Conservation (phyloP, 768 basidiomycete species). For the Lentinula raphanica region DNA sequence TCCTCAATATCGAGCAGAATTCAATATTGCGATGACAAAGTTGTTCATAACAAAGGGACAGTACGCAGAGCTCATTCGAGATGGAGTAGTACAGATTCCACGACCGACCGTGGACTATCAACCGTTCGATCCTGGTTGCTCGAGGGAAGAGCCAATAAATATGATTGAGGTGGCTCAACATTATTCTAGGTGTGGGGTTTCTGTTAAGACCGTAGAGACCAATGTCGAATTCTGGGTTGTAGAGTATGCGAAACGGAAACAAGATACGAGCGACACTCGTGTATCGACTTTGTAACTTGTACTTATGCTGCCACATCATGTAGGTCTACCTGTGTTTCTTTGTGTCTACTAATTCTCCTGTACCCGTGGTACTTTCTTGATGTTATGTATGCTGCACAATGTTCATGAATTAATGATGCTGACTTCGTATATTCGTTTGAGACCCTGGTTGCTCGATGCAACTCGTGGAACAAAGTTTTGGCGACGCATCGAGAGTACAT, state of each 20-base stretch:
- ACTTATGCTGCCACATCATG: no score
- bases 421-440: no score
- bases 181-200: background rate
- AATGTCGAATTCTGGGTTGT: background rate
- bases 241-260: conserved; percentile 1
- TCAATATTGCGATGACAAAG: background rate
- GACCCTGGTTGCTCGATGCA: no score
- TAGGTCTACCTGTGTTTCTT: no score
- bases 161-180: background rate
- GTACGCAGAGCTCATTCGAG: background rate
- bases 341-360: no score
- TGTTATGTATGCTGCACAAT: no score
- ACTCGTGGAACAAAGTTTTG: no score
- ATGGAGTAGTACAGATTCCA: background rate
- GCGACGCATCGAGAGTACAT: no score
- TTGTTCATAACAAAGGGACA: background rate
- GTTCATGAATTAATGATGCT: no score
- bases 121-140: background rate
- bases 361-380: no score
- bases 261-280: no score
- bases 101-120: background rate
- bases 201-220: background rate
- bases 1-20: background rate
- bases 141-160: background rate
- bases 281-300: no score